Evolutionary conservation across 2,329 filamentous ascomycete genomes (phyloP).

Genomic region (Hymenoscyphus infarciens): DNA sequence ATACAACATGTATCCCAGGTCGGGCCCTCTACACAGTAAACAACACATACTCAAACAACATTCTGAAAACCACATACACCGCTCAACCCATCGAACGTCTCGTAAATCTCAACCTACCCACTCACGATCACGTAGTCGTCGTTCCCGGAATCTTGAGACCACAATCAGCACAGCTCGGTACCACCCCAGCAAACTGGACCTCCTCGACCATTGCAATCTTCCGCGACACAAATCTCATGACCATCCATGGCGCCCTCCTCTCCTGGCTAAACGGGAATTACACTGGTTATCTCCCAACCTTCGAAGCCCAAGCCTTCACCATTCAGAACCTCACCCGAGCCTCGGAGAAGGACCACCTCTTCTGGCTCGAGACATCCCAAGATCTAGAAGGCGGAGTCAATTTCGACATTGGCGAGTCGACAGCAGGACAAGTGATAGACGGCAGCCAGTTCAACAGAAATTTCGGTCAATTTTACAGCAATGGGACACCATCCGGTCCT

Average conservation of each 20-base stretch:
- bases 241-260: neutral
- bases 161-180: neutral
- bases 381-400: neutral
- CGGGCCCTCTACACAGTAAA: slow-evolving; percentile 23
- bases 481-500: neutral
- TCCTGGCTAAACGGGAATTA: neutral
- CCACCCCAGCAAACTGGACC: neutral
- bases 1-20: slow-evolving; percentile 16
- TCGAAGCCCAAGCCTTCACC: neutral
- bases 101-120: neutral
- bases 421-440: neutral
- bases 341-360: neutral
- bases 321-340: neutral
- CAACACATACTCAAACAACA: slow-evolving; percentile 21
- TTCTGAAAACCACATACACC: neutral
- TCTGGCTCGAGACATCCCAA: neutral
- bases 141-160: neutral
- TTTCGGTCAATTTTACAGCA: neutral
- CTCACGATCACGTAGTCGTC: neutral
- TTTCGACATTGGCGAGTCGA: neutral
- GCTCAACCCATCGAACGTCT: neutral
- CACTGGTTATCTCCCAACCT: neutral
- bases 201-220: neutral
- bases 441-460: neutral
- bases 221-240: neutral